Base-by-base conservation (phyloP, 129 eudicot genomes). In the Saposhnikovia divaricata region DNA sequence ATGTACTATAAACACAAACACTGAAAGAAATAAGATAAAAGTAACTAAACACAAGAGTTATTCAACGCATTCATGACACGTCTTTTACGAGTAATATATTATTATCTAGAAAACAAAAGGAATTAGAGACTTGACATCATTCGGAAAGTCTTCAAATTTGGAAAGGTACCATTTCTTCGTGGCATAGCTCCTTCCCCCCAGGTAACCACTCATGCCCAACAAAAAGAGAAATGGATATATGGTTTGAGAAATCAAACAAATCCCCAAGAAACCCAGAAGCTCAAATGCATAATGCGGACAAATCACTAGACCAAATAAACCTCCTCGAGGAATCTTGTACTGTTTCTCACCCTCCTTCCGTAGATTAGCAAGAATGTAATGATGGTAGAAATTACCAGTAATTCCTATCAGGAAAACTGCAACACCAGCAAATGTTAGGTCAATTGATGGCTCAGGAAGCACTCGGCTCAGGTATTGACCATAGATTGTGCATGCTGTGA, bases 261-360 rank as follows among this genome's bases (percentile, higher is more conserved):
- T 72, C 12, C 97, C 97, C 15, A 88, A 1, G 72, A 92, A 89
- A 50, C 55, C 87, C 11, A 92, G 12, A 53, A 89, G 77, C 80
- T 92, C 97, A 66, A 92, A 92, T 28, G 88, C 84, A 79, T 92
- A 92, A 72, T 92, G 94, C 34, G 97, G 91, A 83, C 97, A 92
- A 70, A 88, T 88, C n/a, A 92, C 90, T 82, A 86, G 80, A 79
- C 76, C 51, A 48, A 92, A 92, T 13, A 92, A 80, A 9, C 97
- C 97, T 0, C 97, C 97, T 74, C 42, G 87, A 4, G 97, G 97
- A 46, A 92, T 87, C 79, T 89, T 89, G 63, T 92, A 89, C 46
- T 81, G 88, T 83, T 71, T 82, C 25, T 88, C 89, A 5, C 80
- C 89, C 66, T 79, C 72, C 48, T 75, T 66, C 70, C 97, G 82